Conservation (phyloP, 495 filamentous ascomycete genomes). For the Clohesyomyces aquaticus region DNA sequence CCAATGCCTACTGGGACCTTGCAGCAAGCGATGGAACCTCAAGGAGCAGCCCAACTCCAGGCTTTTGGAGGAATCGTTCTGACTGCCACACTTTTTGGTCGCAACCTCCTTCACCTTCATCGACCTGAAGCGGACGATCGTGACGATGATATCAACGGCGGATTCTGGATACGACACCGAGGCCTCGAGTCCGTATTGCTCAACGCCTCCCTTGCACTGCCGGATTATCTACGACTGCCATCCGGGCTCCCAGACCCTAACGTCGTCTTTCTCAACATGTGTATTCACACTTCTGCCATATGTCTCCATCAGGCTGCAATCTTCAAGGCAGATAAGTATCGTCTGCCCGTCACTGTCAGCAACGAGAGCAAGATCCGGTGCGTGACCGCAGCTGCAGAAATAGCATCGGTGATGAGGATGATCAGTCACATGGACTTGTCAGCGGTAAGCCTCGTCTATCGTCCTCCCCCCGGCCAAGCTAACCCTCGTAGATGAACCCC, state of each 20-base stretch:
- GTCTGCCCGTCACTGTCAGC: conserved; percentile 73
- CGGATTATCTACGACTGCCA: conserved; percentile 81
- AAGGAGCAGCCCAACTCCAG: conserved; percentile 71
- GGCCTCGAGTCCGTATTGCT: conserved; percentile 87
- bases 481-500: conserved; percentile 76
- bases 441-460: conserved; percentile 59
- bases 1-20: conserved; percentile 71
- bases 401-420: conserved; percentile 96
- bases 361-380: conserved; percentile 91
- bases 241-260: conserved; percentile 76
- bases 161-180: conserved; percentile 95
- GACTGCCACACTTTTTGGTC: conserved; percentile 86
- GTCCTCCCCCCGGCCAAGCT: neutral
- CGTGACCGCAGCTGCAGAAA: conserved; percentile 90
- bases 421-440: conserved; percentile 87
- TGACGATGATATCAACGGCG: conserved; percentile 87
- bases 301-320: conserved; percentile 98
- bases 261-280: conserved; percentile 94
- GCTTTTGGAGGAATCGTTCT: conserved; percentile 81
- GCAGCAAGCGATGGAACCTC: conserved; percentile 69
- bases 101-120: conserved; percentile 93
- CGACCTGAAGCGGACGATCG: conserved; percentile 80
- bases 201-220: conserved; percentile 81
- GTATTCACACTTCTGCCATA: conserved; percentile 93
- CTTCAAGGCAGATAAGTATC: conserved; percentile 92